These are phyloP conservation scores for Karstenula rhodostoma DNA, from an alignment of 2,329 filamentous ascomycete genomes.

Conservation along the genomic window DNA sequence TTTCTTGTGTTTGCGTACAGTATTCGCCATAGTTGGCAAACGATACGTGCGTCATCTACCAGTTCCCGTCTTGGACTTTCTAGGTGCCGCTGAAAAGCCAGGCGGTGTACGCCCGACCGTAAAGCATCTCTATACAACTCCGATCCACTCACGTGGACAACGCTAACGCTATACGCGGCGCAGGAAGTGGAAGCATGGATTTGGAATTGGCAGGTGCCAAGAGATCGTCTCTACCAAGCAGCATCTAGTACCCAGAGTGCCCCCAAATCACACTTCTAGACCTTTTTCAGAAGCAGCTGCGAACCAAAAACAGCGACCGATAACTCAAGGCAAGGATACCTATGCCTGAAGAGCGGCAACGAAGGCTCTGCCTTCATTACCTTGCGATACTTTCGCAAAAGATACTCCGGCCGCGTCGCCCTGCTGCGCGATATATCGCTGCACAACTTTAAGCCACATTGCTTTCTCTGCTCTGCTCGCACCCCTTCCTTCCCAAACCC, in stretches of 20 bases:
- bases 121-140: not conserved
- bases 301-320: not conserved
- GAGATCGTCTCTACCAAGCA: not conserved
- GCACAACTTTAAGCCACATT: constrained; percentile 67
- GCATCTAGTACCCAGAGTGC: not conserved
- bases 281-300: constrained; percentile 3
- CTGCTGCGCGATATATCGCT: constrained; percentile 61
- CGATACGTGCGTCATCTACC: not conserved
- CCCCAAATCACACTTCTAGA: not conserved
- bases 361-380: constrained; percentile 64
- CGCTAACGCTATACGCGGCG: not conserved
- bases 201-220: constrained; percentile 1
- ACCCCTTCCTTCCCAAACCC: constrained; percentile 71
- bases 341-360: constrained; percentile 53
- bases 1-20: not conserved
- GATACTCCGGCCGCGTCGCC: constrained; percentile 54
- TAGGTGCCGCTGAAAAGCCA: not conserved
- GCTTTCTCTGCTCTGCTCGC: constrained; percentile 68
- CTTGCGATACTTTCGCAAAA: constrained; percentile 66
- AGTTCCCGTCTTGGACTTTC: not conserved
- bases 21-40: not conserved
- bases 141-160: not conserved
- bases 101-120: not conserved
- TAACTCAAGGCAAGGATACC: not conserved
- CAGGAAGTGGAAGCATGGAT: not conserved